Base-by-base conservation (phyloP, 1,284 basidiomycete genomes). In the Rugosomyces carneus region DNA sequence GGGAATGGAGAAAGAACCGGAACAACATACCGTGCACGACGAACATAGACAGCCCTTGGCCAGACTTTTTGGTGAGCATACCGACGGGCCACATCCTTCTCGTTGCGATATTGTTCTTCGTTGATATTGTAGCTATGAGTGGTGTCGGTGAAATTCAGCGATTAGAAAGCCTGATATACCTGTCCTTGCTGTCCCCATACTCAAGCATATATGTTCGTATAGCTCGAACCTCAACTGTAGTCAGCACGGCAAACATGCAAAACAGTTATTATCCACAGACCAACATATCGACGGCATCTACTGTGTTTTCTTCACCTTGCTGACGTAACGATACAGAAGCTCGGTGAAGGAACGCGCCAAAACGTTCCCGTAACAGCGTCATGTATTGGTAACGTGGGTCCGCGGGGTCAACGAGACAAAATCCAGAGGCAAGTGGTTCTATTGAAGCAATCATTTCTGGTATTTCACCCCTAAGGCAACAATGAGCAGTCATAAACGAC, bases 251-350 rank as follows among this genome's bases (percentile, higher is more conserved):
- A 18, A 37, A 21, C 5, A 21, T 20, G 36, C 19, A n/a, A n/a
- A n/a, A n/a, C n/a, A n/a, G 15, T 10, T 5, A 23, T 18, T 40
- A 16, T 34, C 23, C 20, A 67, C 73, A 49, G 51, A 85, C 81
- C 48, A 87, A 67, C 55, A 78, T 75, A 52, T 80, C 72, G 34
- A 93, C 87, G 8, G 87, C 82, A 63, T 95, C 93, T 23, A 95
- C 84, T 11, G 89, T 93, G 57, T 91, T 93, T 64, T 92, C 89
- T 55, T 84, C 85, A 5, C 84, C 87, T 57, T 88, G 82, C 44
- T 78, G 72, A 29, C 74, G 73, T 49, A 90, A 65, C 18, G 76
- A 76, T 4, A 70, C 66, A 1, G 90, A 91, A 2, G 90, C 88
- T 8, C 72, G 66, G 53, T 87, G 82, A 29, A 95, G 67, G 52